Evolutionary conservation across 1,284 basidiomycete genomes (phyloP), one percentile per base, ranked within the genome.

Genomic region (Melampsora larici-populina): DNA sequence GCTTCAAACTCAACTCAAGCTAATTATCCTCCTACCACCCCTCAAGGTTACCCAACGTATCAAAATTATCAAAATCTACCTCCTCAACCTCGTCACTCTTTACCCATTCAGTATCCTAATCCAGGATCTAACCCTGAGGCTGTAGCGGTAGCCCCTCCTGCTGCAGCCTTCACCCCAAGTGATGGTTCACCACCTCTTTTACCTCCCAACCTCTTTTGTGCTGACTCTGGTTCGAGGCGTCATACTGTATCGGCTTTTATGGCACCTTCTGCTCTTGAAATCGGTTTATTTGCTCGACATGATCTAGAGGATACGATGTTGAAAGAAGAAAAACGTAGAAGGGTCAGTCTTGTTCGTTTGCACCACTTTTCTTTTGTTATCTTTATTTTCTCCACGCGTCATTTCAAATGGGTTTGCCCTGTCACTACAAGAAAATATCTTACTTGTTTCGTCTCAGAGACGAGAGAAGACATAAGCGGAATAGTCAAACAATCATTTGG

Each of bases 251-350:
- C 73, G 4, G 73, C 73, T 33, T 75, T 60, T 40, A 46, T 65
- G 1, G 58, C 73, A 15, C 73, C 73, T 24, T 40, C 65, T 33
- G 48, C 73, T 11, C 46, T 62, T 51, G 73, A 75, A 8, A 51
- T 75, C 4, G 49, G 40, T 46, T 31, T 75, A 18, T 24, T 75
- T 13, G 65, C 48, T 15, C 29, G 68, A 60, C 29, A 49, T 21
- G 73, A 75, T 21, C 36, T 75, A 2, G 73, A 68, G 33, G 73
- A 75, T 51, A 68, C 13, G 13, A 24, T 68, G 29, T 51, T 75
- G n/a, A 75, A 75, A 55, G 73, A 75, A 15, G 73, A 75, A 43
- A 75, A 75, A 48, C 64, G 73, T 43, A 62, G 73, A 21, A 17
- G 73, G 36, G 73, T 75, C 29, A 43, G 46, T 65, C 13, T 26